Base-by-base conservation (phyloP, 306 rosid species). In the Rosa rugosa region DNA sequence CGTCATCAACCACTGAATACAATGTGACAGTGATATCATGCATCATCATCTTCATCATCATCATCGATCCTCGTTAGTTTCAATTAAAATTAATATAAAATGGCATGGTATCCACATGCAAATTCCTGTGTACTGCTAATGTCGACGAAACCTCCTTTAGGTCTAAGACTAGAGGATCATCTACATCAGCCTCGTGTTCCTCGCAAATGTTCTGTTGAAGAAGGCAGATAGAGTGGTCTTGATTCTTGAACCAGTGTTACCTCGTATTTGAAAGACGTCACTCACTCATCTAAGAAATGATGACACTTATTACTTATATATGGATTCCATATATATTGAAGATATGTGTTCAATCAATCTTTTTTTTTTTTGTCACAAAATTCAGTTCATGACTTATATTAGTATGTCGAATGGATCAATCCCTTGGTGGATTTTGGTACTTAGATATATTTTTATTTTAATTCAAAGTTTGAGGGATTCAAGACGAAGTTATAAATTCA, bases 1-100 rank as follows among this genome's bases (percentile, higher is more conserved):
- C 22, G 45, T 64, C 69, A 16, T 64, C 69, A 64, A 63, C 69
- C 22, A 34, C 69, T 64, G 69, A 64, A 7, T 31, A 64, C 69
- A 27, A 34, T 64, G 45, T 64, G 45, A 64, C n/a, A 17, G 22
- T 64, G 69, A 34, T 16, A 0, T 0, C 69, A 2, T 36, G 2
- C 69, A 6, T 36, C 69, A 63, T 34, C 67, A 4, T 57, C 64
- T 2, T 59, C 36, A 10, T 59, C 38, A 0, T 34, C 60, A 8
- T 54, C 45, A 18, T 63, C 10, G 36, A 5, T 63, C 38, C 6
- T 9, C 9, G 18, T 11, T 56, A 51, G 8, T 54, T 54, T 54
- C 62, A 16, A 53, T 17, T 17, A n/a, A 56, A 2, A 56, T 56
- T 1, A 11, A 11, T 4, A 31, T 31, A 31, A 31, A 31, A 31